Conservation (phyloP, 257 asterid species). For the Solanum appendiculatum region DNA sequence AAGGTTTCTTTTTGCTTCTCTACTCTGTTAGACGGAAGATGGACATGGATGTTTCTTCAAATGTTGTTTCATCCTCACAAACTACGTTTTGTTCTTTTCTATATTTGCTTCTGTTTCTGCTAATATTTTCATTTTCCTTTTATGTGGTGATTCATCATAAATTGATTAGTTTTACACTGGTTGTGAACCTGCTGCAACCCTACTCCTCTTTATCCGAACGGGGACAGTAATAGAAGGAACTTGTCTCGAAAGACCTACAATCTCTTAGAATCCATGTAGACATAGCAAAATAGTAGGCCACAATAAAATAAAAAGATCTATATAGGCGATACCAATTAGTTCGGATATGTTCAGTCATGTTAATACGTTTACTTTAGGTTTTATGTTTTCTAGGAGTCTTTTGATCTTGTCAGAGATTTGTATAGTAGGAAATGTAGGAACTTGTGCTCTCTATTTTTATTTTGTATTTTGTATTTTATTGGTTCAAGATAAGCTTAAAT, state of each 20-base stretch:
- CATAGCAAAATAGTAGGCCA: neutral
- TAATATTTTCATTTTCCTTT: neutral
- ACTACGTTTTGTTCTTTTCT: neutral
- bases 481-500: neutral
- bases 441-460: neutral
- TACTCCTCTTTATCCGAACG: neutral
- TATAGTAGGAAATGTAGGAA: neutral
- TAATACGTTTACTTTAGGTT: neutral
- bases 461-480: neutral
- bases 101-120: neutral
- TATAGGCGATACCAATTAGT: neutral
- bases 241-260: neutral
- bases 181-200: neutral
- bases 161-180: neutral
- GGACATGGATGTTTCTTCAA: neutral
- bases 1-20: neutral
- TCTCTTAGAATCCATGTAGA: neutral
- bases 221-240: neutral
- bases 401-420: neutral
- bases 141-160: neutral
- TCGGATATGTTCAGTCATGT: neutral
- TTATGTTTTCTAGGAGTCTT: neutral
- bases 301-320: neutral
- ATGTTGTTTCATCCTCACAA: neutral
- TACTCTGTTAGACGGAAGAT: neutral